Conservation (phyloP, 768 basidiomycete species). For the Boletus barrowsii region DNA sequence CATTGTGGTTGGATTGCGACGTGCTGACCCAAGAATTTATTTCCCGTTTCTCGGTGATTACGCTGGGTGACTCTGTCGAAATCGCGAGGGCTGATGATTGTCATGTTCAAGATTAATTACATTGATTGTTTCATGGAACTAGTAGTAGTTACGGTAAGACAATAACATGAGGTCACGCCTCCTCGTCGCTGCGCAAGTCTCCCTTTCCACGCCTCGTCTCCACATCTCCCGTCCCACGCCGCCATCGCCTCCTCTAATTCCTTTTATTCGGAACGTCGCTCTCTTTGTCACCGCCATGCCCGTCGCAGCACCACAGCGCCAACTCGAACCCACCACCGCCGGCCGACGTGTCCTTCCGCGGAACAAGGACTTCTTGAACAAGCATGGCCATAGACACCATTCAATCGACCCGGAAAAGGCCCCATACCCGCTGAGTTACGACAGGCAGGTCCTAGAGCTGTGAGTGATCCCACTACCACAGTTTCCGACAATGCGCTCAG, state of each 20-base stretch:
- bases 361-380: constrained; percentile 56
- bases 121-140: constrained; percentile 15
- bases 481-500: constrained; percentile 4
- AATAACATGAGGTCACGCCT: background rate
- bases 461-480: constrained; percentile 34
- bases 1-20: too few species aligned
- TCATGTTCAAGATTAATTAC: constrained; percentile 13
- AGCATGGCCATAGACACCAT: constrained; percentile 64
- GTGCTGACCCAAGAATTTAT: too few species aligned
- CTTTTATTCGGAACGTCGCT: background rate
- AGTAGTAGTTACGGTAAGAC: background rate
- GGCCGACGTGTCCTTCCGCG: constrained; percentile 33
- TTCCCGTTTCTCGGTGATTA: constrained; percentile 42
- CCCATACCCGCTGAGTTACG: constrained; percentile 75
- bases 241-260: background rate
- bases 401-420: constrained; percentile 71
- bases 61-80: constrained; percentile 45
- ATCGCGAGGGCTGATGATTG: constrained; percentile 31
- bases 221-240: constrained; percentile 7
- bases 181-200: background rate
- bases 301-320: constrained; percentile 15
- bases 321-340: constrained; percentile 18
- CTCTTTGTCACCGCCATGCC: constrained; percentile 14
- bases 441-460: constrained; percentile 65
- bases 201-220: constrained; percentile 12